Evolutionary conservation across 2,329 filamentous ascomycete species (phyloP), one percentile per base, ranked within the genome.

Genomic region (Teratosphaeria zuluensis): DNA sequence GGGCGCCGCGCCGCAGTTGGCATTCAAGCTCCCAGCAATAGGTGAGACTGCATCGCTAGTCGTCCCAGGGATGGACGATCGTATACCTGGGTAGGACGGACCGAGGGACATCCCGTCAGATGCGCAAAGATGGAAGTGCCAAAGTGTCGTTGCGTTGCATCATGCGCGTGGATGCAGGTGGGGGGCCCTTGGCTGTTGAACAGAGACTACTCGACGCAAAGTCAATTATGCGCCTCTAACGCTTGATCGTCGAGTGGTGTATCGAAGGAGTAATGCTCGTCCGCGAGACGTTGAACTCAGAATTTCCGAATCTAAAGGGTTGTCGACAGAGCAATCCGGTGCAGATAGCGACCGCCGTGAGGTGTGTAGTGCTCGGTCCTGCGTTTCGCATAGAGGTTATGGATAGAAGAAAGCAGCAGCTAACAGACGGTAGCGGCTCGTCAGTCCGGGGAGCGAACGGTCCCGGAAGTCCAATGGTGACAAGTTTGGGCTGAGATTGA

Each of bases 11-110:
- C 35, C 24, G 55, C 5, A 16, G 53, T 51, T 55, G 54, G 56
- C 53, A 35, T 56, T 42, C 14, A 38, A 24, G n/a, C 51, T 35
- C n/a, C 58, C 53, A 55, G 16, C 32, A 14, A 46, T n/a, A 31
- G 38, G 38, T 35, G 58, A 58, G 31, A 35, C 46, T 33, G 55
- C 46, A 42, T 53, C 56, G 24, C n/a, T 53, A 33, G 56, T 33
- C n/a, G 52, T 51, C 19, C 54, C 35, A n/a, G 31, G 38, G 33
- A 55, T 53, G 52, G 52, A n/a, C 28, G 32, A 35, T 53, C 42
- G 42, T 48, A 48, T 21, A 48, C 42, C 42, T 19, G 4, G 42
- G 42, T 48, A 48, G 19, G 42, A 48, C 19, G 42, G 19, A 21
- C 19, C 42, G 42, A 48, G 42, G 42, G 42, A 48, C 42, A 48